These are phyloP conservation scores for Mycena vitilis DNA, from an alignment of 768 basidiomycete genomes.

Conservation along the genomic window DNA sequence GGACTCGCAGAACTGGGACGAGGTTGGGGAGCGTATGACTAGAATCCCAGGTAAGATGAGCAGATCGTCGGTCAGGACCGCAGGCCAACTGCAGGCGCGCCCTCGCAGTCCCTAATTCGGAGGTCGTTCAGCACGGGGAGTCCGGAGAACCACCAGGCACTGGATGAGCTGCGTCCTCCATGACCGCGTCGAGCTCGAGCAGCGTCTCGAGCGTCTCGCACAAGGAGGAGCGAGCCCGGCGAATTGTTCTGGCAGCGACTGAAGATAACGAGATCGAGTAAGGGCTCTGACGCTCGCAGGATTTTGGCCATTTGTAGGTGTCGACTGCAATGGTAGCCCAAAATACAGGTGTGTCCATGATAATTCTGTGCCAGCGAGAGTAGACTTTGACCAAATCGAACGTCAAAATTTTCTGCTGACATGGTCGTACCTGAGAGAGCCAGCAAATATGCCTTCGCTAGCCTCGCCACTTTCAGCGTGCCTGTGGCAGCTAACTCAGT, in stretches of 20 bases:
- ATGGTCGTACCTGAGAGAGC: conserved; percentile 1
- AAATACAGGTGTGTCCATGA: conserved; percentile 7
- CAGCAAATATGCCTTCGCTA: conserved; percentile 12
- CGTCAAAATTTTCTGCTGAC: neutral
- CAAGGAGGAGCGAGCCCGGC: too few species aligned
- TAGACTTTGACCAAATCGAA: neutral
- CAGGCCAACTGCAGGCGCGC: neutral
- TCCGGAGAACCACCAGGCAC: too few species aligned
- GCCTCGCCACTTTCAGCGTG: neutral
- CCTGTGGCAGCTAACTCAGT: neutral
- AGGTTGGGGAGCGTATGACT: neutral
- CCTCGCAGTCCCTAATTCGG: neutral
- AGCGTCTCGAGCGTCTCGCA: too few species aligned
- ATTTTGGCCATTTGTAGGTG: neutral
- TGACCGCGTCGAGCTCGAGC: too few species aligned
- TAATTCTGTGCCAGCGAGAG: conserved; percentile 11
- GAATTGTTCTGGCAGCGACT: neutral
- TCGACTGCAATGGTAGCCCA: conserved; percentile 15
- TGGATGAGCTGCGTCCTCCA: too few species aligned
- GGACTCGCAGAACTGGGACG: neutral
- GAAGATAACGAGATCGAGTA: conserved; percentile 1
- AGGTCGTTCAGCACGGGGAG: too few species aligned
- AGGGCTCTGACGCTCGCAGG: neutral
- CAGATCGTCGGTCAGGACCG: conserved; percentile 3
- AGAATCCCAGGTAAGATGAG: neutral